phyloP scores from a whole-genome alignment of 139 green algal genomes.

The Coelastrella sp. region DNA sequence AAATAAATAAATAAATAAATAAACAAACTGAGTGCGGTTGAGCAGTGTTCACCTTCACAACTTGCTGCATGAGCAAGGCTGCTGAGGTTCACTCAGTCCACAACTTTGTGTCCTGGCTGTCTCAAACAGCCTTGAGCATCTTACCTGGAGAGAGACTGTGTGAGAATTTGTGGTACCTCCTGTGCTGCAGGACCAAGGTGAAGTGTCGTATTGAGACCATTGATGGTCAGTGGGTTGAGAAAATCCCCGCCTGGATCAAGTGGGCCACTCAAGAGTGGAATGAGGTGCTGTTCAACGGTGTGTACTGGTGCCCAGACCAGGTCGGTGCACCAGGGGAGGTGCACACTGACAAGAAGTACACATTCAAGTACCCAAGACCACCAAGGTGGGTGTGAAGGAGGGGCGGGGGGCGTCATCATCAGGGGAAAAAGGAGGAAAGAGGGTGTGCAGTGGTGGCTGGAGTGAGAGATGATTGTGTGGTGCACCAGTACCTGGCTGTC shows the following conservation, averaged over 20 bases:
- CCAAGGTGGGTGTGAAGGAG: constrained; percentile 57
- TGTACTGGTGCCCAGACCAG: constrained; percentile 80
- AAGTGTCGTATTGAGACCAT: constrained; percentile 86
- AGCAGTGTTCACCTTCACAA: too few relatives aligned
- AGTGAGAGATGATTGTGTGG: too few relatives aligned
- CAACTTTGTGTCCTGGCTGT: too few relatives aligned
- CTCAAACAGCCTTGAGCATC: too few relatives aligned
- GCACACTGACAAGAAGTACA: constrained; percentile 80
- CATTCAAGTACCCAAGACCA: constrained; percentile 95
- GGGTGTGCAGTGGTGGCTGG: too few relatives aligned
- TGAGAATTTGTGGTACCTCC: not conserved
- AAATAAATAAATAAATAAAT: too few relatives aligned
- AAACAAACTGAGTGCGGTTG: too few relatives aligned
- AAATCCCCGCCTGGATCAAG: constrained; percentile 95
- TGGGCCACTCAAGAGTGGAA: constrained; percentile 93
- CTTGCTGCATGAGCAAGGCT: too few relatives aligned
- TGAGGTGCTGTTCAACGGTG: constrained; percentile 95
- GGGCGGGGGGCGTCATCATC: too few relatives aligned
- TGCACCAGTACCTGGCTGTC: not conserved
- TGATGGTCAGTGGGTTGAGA: constrained; percentile 87
- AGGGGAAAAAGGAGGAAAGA: too few relatives aligned
- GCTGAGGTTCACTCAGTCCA: too few relatives aligned
- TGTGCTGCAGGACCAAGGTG: constrained; percentile 78
- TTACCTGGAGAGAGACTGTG: too few relatives aligned
- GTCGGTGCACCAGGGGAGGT: constrained; percentile 72